phyloP scores from a whole-genome alignment of 208 protist genomes.

The Phytomonas francai region DNA sequence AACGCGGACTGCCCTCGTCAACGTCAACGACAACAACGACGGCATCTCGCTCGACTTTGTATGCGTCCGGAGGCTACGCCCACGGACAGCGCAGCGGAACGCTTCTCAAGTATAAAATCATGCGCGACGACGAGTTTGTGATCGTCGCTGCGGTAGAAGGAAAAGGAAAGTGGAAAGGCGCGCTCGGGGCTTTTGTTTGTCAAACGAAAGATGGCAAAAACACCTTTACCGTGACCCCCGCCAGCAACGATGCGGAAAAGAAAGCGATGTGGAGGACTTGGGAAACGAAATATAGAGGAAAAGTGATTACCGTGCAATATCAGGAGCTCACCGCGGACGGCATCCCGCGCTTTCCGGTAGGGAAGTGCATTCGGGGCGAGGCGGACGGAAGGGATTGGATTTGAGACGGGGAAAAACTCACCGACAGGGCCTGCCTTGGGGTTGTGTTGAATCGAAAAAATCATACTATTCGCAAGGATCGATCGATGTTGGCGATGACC shows the following conservation, averaged over 20 bases:
- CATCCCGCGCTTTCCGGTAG: conserved; percentile 81
- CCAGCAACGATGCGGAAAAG: conserved; percentile 64
- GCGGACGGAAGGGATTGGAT: conserved; percentile 73
- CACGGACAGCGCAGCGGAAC: conserved; percentile 71
- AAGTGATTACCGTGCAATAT: conserved; percentile 83
- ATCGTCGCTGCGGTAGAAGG: conserved; percentile 79
- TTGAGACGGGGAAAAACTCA: conserved; percentile 13
- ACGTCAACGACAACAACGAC: not conserved
- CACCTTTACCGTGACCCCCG: conserved; percentile 68
- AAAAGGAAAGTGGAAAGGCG: conserved; percentile 75
- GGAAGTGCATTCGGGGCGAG: conserved; percentile 67
- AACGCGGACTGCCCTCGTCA: not conserved
- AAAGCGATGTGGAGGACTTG: conserved; percentile 57
- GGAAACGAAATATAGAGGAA: conserved; percentile 59
- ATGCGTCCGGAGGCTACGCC: conserved; percentile 32
- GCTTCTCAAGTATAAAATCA: conserved; percentile 87
- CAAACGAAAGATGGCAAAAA: conserved; percentile 32
- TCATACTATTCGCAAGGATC: too few species aligned
- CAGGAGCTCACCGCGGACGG: conserved; percentile 74
- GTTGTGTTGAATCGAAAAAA: too few species aligned
- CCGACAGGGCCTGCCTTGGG: too few species aligned
- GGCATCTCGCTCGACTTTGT: not conserved
- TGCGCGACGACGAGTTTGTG: conserved; percentile 84
- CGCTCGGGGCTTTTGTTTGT: conserved; percentile 80
- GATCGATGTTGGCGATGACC: too few species aligned